These are phyloP conservation scores for Oligophagozyma castellii DNA, from an alignment of 1,139 yeast species.

Conservation along the genomic window DNA sequence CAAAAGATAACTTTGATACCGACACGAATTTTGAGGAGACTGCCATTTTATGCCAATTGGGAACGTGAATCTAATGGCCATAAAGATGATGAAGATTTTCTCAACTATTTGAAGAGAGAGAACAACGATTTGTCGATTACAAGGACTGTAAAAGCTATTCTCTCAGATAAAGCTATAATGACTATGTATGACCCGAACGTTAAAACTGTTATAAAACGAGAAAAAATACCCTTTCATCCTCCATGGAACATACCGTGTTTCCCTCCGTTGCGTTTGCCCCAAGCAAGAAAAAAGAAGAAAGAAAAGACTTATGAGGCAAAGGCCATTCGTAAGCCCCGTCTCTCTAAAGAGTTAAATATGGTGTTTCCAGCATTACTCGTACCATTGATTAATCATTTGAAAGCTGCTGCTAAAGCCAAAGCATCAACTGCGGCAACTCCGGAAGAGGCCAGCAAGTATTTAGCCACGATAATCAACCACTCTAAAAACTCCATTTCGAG, in stretches of 20 bases:
- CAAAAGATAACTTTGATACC: constrained; percentile 15
- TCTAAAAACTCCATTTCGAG: constrained; percentile 45
- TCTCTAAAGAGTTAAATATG: constrained; percentile 4
- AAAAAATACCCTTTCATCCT: constrained; percentile 23
- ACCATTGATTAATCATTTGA: constrained; percentile 21
- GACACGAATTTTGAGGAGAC: constrained; percentile 13
- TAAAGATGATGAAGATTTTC: too few relatives aligned
- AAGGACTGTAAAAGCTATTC: constrained; percentile 1
- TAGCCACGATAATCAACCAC: constrained; percentile 22
- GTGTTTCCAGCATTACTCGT: constrained; percentile 18
- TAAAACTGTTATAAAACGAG: constrained; percentile 20
- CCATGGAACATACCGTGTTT: constrained; percentile 20
- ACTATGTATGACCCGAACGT: constrained; percentile 7
- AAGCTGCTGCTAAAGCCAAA: constrained; percentile 23
- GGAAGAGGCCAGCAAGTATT: constrained; percentile 20
- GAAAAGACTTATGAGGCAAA: constrained; percentile 3
- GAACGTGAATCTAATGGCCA: constrained; percentile 4
- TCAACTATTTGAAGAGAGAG: neutral
- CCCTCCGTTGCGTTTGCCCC: constrained; percentile 23
- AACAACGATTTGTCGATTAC: neutral
- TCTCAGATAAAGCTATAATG: constrained; percentile 1
- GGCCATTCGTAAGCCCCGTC: constrained; percentile 5
- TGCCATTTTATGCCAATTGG: constrained; percentile 19
- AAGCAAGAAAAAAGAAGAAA: constrained; percentile 16
- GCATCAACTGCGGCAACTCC: constrained; percentile 23